phyloP scores from a whole-genome alignment of 2,329 filamentous ascomycete species.

The Pseudogymnoascus sp. region DNA sequence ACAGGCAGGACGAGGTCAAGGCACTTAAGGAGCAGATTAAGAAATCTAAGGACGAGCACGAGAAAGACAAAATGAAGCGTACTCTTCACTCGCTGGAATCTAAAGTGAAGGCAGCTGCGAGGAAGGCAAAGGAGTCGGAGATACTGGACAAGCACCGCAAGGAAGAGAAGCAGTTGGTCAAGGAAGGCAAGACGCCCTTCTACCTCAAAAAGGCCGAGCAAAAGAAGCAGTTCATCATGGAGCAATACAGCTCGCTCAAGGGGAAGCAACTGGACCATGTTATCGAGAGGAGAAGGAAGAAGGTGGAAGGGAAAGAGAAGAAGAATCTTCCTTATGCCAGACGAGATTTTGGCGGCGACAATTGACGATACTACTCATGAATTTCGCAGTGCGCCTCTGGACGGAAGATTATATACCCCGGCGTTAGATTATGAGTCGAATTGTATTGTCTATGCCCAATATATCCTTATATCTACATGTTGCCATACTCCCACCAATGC shows the following conservation, averaged over 20 bases:
- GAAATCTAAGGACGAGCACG: conserved; percentile 54
- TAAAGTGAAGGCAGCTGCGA: conserved; percentile 59
- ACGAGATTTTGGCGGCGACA: conserved; percentile 10
- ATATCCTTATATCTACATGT: conserved; percentile 1
- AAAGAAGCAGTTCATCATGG: conserved; percentile 74
- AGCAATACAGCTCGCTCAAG: conserved; percentile 76
- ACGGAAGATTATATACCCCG: background rate
- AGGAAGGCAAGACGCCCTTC: conserved; percentile 85
- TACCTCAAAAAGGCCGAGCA: conserved; percentile 88
- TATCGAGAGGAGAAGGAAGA: conserved; percentile 84
- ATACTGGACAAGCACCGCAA: conserved; percentile 67
- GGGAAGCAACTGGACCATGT: conserved; percentile 74
- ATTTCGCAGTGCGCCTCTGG: background rate
- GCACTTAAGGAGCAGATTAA: conserved; percentile 61
- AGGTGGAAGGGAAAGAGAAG: conserved; percentile 77
- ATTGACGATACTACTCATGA: background rate
- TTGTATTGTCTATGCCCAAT: conserved; percentile 5
- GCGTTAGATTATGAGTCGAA: conserved; percentile 9
- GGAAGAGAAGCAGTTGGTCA: conserved; percentile 75
- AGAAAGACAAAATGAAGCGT: conserved; percentile 63
- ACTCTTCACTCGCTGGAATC: conserved; percentile 72
- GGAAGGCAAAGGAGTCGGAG: conserved; percentile 60
- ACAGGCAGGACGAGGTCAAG: conserved; percentile 74
- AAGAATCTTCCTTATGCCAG: conserved; percentile 55
- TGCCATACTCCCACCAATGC: background rate